Evolutionary conservation across 2,329 filamentous ascomycete species (phyloP).

Genomic region (Botrytis sinoallii): DNA sequence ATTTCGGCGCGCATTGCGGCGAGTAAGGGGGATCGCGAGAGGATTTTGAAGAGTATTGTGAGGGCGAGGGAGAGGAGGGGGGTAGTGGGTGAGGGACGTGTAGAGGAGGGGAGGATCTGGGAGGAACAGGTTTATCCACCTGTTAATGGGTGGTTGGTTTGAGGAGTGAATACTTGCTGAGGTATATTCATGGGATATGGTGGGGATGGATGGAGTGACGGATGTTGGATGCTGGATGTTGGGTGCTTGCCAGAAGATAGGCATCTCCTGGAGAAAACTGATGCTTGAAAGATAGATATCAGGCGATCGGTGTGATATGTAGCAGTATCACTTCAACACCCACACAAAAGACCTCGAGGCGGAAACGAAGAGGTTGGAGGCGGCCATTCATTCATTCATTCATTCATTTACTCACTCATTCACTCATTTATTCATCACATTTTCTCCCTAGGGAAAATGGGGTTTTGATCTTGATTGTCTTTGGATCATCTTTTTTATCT

Average conservation of each 20-base stretch:
- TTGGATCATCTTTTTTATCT: not conserved
- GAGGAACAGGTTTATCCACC: constrained; percentile 12
- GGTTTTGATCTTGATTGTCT: not conserved
- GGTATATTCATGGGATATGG: not conserved
- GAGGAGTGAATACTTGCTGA: not conserved
- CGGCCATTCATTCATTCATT: not conserved
- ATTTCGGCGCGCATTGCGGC: constrained; percentile 1
- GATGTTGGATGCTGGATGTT: not conserved
- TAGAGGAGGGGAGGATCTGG: not conserved
- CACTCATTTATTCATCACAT: not conserved
- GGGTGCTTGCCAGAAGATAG: not conserved
- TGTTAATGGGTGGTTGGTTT: not conserved
- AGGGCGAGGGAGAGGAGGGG: not conserved
- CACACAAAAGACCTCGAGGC: not conserved
- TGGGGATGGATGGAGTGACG: not conserved
- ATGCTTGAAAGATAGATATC: not conserved
- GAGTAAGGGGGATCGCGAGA: constrained; percentile 1
- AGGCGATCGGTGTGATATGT: not conserved
- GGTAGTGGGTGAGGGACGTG: no score
- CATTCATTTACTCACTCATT: not conserved
- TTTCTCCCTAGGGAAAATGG: not conserved
- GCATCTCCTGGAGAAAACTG: not conserved
- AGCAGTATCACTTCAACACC: not conserved
- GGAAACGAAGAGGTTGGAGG: not conserved
- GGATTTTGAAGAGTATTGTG: constrained; percentile 2